Base-by-base conservation (phyloP, 2,329 filamentous ascomycete genomes). In the Talaromyces sp. region DNA sequence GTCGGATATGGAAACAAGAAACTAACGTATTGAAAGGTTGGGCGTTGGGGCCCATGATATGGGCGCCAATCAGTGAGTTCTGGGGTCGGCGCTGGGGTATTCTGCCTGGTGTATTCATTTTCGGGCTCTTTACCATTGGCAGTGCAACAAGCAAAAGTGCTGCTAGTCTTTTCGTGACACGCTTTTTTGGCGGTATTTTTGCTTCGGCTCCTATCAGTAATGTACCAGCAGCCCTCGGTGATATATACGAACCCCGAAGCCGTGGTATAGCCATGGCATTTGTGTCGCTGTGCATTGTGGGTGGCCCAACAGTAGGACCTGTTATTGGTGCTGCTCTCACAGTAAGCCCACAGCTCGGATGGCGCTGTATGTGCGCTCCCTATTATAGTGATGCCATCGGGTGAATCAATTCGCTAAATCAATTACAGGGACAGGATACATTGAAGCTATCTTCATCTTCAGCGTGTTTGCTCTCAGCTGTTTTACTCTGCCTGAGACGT, bases 361-460 rank as follows among this genome's bases (percentile, higher is more conserved):
- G 84, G 83, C 75, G 83, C 42, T 86, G 83, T 83, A 86, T 81
- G 0, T 78, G 77, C 10, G 87, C 82, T 76, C 76, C 85, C 50
- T 84, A 81, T 0, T 68, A 82, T 30, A 84, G 73, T 82, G 72
- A 73, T 1, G 68, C 68, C 3, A 68, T 76, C 40, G 76, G 82
- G 61, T 76, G 75, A 2, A 55, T 75, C 2, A 56, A 82, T 12
- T 12, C 18, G 28, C 14, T 57, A 44, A 59, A 5, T 4, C 3
- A 5, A 16, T 28, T 31, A 6, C 5, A 60, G 58, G 58, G 79
- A 78, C 76, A 0, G 75, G 75, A 56, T 81, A 81, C 61, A 73
- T 80, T 50, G 71, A 75, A 44, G 77, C 77, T 0, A 56, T 60
- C 9, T 60, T 60, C 12, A 31, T 50, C 14, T 60, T 60, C 27